These are phyloP conservation scores for Mortierella sp. DNA, from an alignment of 371 early-diverging fungal species.

Conservation along the genomic window DNA sequence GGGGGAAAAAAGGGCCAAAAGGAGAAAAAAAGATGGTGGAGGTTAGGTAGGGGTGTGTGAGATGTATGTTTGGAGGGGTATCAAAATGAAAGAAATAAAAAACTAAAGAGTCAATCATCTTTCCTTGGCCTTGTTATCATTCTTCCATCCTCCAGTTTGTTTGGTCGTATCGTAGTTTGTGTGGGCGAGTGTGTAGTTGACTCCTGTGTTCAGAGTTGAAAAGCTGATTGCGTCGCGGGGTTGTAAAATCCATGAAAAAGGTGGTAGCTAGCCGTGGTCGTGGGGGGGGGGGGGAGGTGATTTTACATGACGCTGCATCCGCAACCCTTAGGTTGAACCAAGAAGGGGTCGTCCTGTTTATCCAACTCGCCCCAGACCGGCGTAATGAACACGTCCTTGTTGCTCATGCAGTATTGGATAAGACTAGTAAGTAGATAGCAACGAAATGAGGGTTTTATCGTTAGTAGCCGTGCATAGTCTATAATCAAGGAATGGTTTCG, in stretches of 20 bases:
- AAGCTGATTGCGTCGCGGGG: neutral
- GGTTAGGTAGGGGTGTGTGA: neutral
- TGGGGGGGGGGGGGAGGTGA: neutral
- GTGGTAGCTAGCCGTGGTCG: neutral
- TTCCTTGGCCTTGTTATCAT: neutral
- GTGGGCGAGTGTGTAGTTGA: too few species aligned
- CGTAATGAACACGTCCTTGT: constrained; percentile 80
- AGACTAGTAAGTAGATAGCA: constrained; percentile 53
- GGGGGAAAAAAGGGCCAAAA: constrained; percentile 7
- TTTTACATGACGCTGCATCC: constrained; percentile 47
- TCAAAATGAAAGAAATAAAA: neutral
- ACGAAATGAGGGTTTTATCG: neutral
- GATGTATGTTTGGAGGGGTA: constrained; percentile 5
- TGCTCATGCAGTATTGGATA: constrained; percentile 66
- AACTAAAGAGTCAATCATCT: neutral
- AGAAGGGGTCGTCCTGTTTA: constrained; percentile 84
- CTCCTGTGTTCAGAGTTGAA: too few species aligned
- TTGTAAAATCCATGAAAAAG: neutral
- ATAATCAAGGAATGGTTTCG: neutral
- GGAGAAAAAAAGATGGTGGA: neutral
- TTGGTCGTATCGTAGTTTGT: neutral
- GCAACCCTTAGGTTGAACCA: constrained; percentile 53
- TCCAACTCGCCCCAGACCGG: constrained; percentile 88
- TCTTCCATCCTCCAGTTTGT: neutral
- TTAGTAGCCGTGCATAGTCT: neutral